Conservation (phyloP, 495 filamentous ascomycete species). For the Penicillium coffeae region DNA sequence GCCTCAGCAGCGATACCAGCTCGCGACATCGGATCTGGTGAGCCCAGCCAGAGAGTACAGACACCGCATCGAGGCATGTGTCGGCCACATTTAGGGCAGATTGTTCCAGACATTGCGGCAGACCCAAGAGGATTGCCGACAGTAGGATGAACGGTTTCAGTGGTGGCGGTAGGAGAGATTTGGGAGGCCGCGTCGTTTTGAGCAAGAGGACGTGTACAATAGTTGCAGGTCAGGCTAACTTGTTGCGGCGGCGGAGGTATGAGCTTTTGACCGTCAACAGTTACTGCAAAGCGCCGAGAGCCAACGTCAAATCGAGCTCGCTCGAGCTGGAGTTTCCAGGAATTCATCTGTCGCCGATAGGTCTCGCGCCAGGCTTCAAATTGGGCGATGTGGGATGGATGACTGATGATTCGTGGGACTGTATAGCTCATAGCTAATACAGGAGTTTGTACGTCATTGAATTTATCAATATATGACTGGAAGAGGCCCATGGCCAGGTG, state of each 20-base stretch:
- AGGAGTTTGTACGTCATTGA: slow-evolving; percentile 84
- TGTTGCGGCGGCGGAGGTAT: slow-evolving; percentile 66
- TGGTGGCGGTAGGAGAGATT: slow-evolving; percentile 26
- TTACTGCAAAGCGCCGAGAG: slow-evolving; percentile 57
- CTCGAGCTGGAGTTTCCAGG: slow-evolving; percentile 61
- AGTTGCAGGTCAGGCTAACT: slow-evolving; percentile 76
- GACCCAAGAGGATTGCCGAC: slow-evolving; percentile 36
- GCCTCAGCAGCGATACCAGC: slow-evolving; percentile 52
- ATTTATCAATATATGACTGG: slow-evolving; percentile 81
- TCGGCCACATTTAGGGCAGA: slow-evolving; percentile 81
- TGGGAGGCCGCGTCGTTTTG: slow-evolving; percentile 41
- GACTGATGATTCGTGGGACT: slow-evolving; percentile 75
- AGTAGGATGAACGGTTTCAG: slow-evolving; percentile 36
- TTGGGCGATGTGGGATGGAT: slow-evolving; percentile 48
- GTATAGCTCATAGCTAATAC: slow-evolving; percentile 79
- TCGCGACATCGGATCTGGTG: slow-evolving; percentile 62
- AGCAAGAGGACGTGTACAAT: slow-evolving; percentile 62
- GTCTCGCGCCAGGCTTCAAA: slow-evolving; percentile 75
- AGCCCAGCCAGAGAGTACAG: slow-evolving; percentile 80
- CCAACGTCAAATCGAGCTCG: slow-evolving; percentile 59
- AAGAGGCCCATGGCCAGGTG: slow-evolving; percentile 77
- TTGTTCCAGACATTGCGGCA: slow-evolving; percentile 44
- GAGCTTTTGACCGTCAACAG: slow-evolving; percentile 58
- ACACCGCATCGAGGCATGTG: slow-evolving; percentile 87
- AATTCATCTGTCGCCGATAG: slow-evolving; percentile 79